Percentiles rank a stretch among this genome's conserved stretches.
These are phyloP conservation scores for Dryas integrifolia DNA, from an alignment of 331 rosid species.

Conservation along the genomic window DNA sequence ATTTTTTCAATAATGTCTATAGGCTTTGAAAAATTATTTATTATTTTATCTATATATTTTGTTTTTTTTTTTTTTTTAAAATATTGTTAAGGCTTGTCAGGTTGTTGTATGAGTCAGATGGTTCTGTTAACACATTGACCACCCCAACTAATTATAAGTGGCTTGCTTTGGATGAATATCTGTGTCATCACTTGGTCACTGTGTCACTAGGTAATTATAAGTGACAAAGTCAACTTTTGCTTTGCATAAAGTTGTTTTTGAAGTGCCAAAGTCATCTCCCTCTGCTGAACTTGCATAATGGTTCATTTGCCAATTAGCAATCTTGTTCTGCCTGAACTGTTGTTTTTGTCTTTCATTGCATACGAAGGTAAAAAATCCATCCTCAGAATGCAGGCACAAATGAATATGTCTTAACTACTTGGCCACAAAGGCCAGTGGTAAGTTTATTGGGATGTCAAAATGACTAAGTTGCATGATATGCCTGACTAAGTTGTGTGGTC, in stretches of 20 bases:
- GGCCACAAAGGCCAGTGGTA: neutral
- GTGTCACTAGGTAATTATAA: neutral
- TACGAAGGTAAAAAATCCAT: neutral
- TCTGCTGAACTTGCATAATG: neutral
- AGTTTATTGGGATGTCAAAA: neutral
- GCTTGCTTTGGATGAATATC: neutral
- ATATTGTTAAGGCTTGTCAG: neutral
- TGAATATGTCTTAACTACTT: neutral
- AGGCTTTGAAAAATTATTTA: conserved; percentile 6
- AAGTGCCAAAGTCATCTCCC: too few relatives aligned
- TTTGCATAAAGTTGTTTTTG: too few relatives aligned
- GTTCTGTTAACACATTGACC: neutral
- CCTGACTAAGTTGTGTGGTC: neutral
- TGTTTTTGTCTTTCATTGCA: neutral
- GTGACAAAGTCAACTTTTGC: too few relatives aligned
- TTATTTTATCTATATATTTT: neutral
- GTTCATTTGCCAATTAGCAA: conserved; percentile 3
- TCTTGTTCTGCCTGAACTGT: neutral
- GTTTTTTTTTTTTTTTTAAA: neutral
- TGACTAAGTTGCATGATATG: neutral
- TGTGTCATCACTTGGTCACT: too few relatives aligned
- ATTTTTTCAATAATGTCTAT: conserved; percentile 6
- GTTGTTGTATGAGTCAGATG: neutral
- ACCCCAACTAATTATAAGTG: too few relatives aligned
- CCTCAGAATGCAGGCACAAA: neutral